phyloP scores from a whole-genome alignment of 2,329 filamentous ascomycete species.

The Scedosporium aurantiacum region DNA sequence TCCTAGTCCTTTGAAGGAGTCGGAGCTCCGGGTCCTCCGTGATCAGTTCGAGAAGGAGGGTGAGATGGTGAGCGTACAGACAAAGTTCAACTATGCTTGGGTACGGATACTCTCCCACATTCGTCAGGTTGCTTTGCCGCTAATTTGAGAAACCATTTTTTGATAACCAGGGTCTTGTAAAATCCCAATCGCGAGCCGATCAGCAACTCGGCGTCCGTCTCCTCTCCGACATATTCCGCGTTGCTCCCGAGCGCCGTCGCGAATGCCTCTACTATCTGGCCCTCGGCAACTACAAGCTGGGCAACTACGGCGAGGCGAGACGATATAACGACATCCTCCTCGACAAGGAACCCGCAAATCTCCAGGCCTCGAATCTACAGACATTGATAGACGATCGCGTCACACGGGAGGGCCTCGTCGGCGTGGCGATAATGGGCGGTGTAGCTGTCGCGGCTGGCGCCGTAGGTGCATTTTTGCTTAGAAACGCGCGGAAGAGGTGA shows the following conservation, averaged over 20 bases:
- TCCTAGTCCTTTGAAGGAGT: conserved; percentile 70
- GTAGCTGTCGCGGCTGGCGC: conserved; percentile 89
- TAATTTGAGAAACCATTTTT: background rate
- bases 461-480: conserved; percentile 76
- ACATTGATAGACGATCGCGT: conserved; percentile 92
- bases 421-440: conserved; percentile 88
- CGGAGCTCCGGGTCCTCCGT: conserved; percentile 85
- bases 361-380: conserved; percentile 80
- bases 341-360: conserved; percentile 80
- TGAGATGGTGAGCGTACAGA: conserved; percentile 92
- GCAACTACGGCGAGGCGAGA: conserved; percentile 90
- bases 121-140: background rate
- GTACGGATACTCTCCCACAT: conserved; percentile 56
- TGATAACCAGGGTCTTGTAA: conserved; percentile 71
- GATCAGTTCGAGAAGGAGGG: conserved; percentile 96
- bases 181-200: conserved; percentile 72
- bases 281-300: conserved; percentile 94
- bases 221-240: conserved; percentile 92
- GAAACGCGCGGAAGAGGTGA: conserved; percentile 54
- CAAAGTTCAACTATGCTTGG: conserved; percentile 99
- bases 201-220: conserved; percentile 92
- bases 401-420: conserved; percentile 83
- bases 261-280: conserved; percentile 98
- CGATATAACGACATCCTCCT: conserved; percentile 89
- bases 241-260: conserved; percentile 79